A percentile compares a stretch with the other conserved stretches of the same genome.
phyloP scores from a whole-genome alignment of 1,139 yeast species.

The Barnettozyma hawaiiensis region DNA sequence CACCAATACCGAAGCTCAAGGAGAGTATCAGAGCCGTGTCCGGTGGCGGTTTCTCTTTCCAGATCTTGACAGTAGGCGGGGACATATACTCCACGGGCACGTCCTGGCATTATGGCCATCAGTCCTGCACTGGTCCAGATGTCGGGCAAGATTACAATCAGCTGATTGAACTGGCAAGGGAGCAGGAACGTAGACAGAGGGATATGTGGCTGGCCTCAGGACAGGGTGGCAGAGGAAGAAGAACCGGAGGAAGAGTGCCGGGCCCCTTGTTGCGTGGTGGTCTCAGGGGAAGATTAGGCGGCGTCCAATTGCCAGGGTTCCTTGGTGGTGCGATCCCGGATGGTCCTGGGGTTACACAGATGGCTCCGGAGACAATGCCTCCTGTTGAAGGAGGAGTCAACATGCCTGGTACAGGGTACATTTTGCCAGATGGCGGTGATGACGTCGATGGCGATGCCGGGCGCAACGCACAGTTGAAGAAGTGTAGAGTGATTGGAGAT shows the following conservation, averaged over 20 bases:
- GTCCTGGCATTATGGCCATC: constrained; percentile 40
- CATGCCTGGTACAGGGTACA: neutral
- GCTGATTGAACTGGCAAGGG: constrained; percentile 20
- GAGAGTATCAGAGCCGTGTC: constrained; percentile 39
- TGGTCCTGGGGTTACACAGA: neutral
- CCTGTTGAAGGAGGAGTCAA: neutral
- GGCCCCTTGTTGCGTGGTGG: neutral
- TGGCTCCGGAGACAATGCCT: neutral
- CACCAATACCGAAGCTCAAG: constrained; percentile 33
- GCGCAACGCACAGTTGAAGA: constrained; percentile 9
- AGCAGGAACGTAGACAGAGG: constrained; percentile 7
- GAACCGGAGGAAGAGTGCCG: neutral
- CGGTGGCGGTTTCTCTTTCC: constrained; percentile 67
- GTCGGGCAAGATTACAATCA: constrained; percentile 30
- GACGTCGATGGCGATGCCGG: too few species aligned
- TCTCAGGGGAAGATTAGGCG: neutral
- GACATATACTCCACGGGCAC: constrained; percentile 49
- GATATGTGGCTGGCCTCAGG: neutral
- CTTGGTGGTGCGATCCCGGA: neutral
- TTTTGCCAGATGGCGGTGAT: constrained; percentile 1
- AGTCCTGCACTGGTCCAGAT: constrained; percentile 32
- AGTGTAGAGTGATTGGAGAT: constrained; percentile 8
- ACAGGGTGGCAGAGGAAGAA: neutral
- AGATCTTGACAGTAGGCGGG: constrained; percentile 51
- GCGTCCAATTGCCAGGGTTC: neutral